Evolutionary conservation across 805 yeast genomes (phyloP), one percentile per base, ranked within the genome.

Genomic region (Cyberlindnera galapagoensis): DNA sequence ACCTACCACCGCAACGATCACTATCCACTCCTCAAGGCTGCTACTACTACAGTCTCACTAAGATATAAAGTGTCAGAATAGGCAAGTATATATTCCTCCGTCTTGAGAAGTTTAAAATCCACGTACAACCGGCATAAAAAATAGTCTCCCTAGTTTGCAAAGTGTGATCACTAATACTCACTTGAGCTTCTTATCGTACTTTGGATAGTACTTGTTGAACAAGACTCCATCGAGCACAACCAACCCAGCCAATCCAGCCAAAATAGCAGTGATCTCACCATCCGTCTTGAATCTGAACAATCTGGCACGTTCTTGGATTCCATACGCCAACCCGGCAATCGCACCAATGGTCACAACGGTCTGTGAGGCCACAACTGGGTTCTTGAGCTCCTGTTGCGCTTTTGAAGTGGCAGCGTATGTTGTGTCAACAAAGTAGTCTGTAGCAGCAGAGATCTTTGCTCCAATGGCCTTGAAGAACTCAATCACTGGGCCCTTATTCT

Each of bases 331-430:
- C 4, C 72, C 73, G 17, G 67, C 58, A 21, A 67, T 49, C 11
- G 71, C 70, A 24, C 71, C 65, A 7, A 66, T 49, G 19, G 73
- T 66, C 26, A 73, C 61, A 12, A 71, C 60, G 3, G 68, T 55
- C 53, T 76, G 81, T 20, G 71, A 54, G 13, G 70, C 57, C 28
- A 77, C 80, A 4, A 71, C 80, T 0, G 84, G 84, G 59, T 77
- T 76, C 47, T 74, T 64, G 42, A 76, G 60, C 51, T 75, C 81
- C 21, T 52, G 52, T 18, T 38, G 26, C 17, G 60, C 47, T 15
- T 42, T 36, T 11, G 34, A 38, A 16, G 45, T 32, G 12, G 54
- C 49, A 11, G 45, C 29, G 15, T 42, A 34, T 6, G 54, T 38
- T 18, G 52, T 29, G 13, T 46, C 38, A 9, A 32, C 32, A 12